phyloP scores from a whole-genome alignment of 257 asterid genomes.

The Fraxinus anomala region DNA sequence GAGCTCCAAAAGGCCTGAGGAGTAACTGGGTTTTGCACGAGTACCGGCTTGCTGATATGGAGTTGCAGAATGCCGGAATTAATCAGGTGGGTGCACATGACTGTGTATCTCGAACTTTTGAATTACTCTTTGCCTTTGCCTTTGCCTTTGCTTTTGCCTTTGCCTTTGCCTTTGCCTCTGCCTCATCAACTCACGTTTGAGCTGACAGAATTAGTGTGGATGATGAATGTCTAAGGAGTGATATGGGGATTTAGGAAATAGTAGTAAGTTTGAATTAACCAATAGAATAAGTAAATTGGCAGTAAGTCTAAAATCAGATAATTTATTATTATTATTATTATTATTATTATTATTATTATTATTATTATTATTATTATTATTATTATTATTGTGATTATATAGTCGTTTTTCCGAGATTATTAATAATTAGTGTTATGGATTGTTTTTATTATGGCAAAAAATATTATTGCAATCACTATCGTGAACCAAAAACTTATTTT shows the following conservation, averaged over 20 bases:
- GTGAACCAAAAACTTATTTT: constrained; percentile 6
- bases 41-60: constrained; percentile 78
- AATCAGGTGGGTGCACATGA: constrained; percentile 58
- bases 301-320: not conserved
- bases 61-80: constrained; percentile 68
- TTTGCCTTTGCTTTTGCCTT: not conserved
- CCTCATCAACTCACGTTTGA: not conserved
- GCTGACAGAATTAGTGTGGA: constrained; percentile 5
- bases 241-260: not conserved
- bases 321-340: too few species aligned
- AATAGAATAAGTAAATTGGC: not conserved
- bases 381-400: not conserved
- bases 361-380: too few species aligned
- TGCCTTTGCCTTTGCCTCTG: not conserved
- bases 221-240: not conserved
- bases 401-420: not conserved
- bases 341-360: not conserved
- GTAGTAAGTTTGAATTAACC: not conserved
- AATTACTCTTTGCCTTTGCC: not conserved
- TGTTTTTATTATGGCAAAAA: not conserved
- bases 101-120: not conserved
- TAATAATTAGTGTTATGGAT: constrained; percentile 1
- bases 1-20: constrained; percentile 92
- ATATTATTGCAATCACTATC: not conserved
- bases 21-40: constrained; percentile 97